Percentiles rank a stretch among this genome's conserved stretches.
These are phyloP conservation scores for Debaryomyces sp. DNA, from an alignment of 1,139 yeast species.

Conservation along the genomic window DNA sequence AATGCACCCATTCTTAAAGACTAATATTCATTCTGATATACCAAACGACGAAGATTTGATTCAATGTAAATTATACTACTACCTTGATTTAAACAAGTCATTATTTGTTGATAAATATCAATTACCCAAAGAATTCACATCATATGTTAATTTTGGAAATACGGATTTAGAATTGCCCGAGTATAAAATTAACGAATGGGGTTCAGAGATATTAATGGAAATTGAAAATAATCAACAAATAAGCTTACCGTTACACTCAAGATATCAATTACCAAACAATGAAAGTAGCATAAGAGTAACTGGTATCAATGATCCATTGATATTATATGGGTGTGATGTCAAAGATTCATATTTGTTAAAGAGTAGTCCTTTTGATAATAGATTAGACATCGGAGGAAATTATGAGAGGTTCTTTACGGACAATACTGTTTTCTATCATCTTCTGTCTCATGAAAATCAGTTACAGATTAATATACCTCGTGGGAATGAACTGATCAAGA, in stretches of 20 bases:
- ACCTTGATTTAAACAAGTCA: conserved; percentile 33
- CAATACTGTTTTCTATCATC: conserved; percentile 46
- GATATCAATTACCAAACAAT: conserved; percentile 38
- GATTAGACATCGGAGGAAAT: conserved; percentile 32
- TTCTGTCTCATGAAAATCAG: conserved; percentile 13
- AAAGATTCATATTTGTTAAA: conserved; percentile 29
- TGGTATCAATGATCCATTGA: conserved; percentile 23
- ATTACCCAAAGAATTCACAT: conserved; percentile 26
- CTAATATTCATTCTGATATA: conserved; percentile 13
- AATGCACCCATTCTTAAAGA: conserved; percentile 39
- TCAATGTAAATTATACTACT: conserved; percentile 37
- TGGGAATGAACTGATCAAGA: not conserved
- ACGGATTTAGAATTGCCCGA: conserved; percentile 47
- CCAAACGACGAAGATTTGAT: conserved; percentile 29
- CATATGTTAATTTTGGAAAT: conserved; percentile 36
- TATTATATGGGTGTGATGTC: conserved; percentile 40
- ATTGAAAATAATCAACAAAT: not conserved
- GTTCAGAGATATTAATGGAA: conserved; percentile 41
- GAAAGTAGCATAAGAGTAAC: conserved; percentile 12
- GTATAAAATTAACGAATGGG: conserved; percentile 44
- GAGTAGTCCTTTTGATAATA: conserved; percentile 43
- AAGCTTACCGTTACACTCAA: conserved; percentile 35
- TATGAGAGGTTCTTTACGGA: conserved; percentile 43
- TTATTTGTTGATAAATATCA: conserved; percentile 48
- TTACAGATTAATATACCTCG: conserved; percentile 22